phyloP scores from a whole-genome alignment of 75 land plant genomes.

The Selaginella moellendorffii region DNA sequence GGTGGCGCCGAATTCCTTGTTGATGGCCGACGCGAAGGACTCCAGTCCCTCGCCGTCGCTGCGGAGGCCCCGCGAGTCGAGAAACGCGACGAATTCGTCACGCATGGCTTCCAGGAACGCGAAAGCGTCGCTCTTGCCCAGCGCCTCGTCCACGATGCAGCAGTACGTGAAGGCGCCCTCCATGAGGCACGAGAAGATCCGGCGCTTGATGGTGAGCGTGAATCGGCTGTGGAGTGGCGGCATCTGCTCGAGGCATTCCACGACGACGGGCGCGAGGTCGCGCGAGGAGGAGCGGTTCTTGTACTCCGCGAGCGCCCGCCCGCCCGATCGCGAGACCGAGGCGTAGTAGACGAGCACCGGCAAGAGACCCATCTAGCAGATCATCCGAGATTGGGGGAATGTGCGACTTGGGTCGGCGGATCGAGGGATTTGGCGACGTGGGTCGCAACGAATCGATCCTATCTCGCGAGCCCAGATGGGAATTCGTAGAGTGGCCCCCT shows the following conservation, averaged over 20 bases:
- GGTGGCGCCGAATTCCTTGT: conserved; percentile 28
- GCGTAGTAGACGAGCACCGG: conserved; percentile 32
- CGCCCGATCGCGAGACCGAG: conserved; percentile 23
- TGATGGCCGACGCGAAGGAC: conserved; percentile 10
- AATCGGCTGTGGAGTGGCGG: conserved; percentile 46
- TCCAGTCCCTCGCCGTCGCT: conserved; percentile 13
- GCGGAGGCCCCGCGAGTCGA: conserved; percentile 20
- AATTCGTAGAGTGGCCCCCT: no score
- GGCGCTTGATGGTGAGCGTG: conserved; percentile 30
- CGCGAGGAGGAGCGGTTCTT: conserved; percentile 8
- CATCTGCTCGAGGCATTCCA: conserved; percentile 33
- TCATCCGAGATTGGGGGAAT: no score
- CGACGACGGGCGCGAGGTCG: conserved; percentile 36
- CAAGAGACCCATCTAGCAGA: conserved; percentile 32
- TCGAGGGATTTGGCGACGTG: no score
- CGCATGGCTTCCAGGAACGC: conserved; percentile 37
- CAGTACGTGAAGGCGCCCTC: conserved; percentile 38
- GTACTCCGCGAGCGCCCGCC: conserved; percentile 31
- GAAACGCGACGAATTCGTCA: conserved; percentile 25
- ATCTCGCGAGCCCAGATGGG: no score
- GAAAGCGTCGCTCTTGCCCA: conserved; percentile 29
- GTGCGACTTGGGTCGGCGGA: no score
- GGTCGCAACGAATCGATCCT: no score
- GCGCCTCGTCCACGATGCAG: conserved; percentile 39
- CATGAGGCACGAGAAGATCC: conserved; percentile 45